Conservation (phyloP, 352 stramenopile genomes). For the Globisporangium heterothallicum region DNA sequence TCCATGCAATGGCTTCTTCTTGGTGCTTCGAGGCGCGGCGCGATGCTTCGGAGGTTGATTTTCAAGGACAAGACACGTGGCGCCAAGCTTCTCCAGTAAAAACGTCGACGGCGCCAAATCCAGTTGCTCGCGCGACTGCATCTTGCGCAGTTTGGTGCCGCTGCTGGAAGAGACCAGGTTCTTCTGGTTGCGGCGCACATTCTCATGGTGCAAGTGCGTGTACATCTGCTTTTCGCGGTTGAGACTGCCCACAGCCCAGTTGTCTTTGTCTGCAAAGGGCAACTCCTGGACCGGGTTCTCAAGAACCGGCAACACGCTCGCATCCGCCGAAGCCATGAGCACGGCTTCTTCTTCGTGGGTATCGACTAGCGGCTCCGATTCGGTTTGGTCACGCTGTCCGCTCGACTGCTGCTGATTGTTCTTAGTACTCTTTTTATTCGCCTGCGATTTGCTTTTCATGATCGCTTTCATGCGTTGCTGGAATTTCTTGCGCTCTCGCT, state of each 20-base stretch:
- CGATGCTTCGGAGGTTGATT: conserved; percentile 14
- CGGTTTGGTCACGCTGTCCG: neutral
- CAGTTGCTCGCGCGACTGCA: conserved; percentile 34
- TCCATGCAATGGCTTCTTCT: conserved; percentile 6
- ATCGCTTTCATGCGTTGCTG: conserved; percentile 68
- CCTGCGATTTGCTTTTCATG: conserved; percentile 36
- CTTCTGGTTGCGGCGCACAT: conserved; percentile 49
- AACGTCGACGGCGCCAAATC: conserved; percentile 64
- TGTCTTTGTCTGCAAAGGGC: conserved; percentile 73
- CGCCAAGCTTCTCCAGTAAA: conserved; percentile 55
- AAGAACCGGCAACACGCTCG: conserved; percentile 29
- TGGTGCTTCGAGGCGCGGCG: neutral
- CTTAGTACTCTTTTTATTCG: too few relatives aligned
- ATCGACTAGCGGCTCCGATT: conserved; percentile 1
- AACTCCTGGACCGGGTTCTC: conserved; percentile 39
- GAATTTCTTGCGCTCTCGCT: conserved; percentile 60
- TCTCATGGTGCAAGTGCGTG: conserved; percentile 62
- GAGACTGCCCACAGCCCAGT: conserved; percentile 69
- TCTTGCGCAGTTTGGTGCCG: conserved; percentile 23
- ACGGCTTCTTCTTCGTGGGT: conserved; percentile 15
- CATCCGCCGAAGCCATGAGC: neutral
- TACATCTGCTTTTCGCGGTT: conserved; percentile 79
- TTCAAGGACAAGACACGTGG: conserved; percentile 49
- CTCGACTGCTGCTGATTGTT: neutral
- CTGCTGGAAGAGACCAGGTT: conserved; percentile 15